Evolutionary conservation across 345 rosid species (phyloP), one percentile per base, ranked within the genome.

Genomic region (Raphanus sativus): DNA sequence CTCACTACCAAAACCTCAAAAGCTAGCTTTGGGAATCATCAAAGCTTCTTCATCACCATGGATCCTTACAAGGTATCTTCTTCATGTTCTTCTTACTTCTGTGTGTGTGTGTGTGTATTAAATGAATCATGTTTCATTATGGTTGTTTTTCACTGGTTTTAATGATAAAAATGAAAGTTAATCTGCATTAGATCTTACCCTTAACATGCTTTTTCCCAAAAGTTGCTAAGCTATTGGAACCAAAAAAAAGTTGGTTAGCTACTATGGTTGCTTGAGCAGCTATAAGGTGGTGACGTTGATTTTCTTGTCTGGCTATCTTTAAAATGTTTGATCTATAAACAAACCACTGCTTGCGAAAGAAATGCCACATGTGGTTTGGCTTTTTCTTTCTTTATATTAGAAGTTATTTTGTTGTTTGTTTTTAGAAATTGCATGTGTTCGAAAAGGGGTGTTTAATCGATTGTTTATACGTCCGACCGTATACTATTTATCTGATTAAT

Each of bases 11-110:
- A 64, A 25, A 16, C 45, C 50, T 16, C 34, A 70, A 13, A 40
- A 26, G 63, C 4, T 36, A 33, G 6, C 0, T 2, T 69, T 42
- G 67, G 48, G 74, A 56, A 71, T 66, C 76, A 42, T 58, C 52
- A 13, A 10, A 30, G 56, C 58, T 36, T 78, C 38, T 26, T 67
- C 70, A 68, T 67, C 74, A 50, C 70, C 78, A 79, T 79, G 82
- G 82, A 79, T 79, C 82, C 82, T 62, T 79, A 79, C 70, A 79
- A 79, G 82, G 82, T 79, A 28, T 73, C 26, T 45, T 73, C 26
- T 45, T 52, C 63, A 8, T 55, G 5, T 42, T 28, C 32, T 38
- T 54, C 29, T 77, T 29, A 11, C 42, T 34, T 12, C 2, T 58
- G 8, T 6, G 8, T 6, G 25, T 25, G 12, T 30, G 5, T 69